A percentile compares a stretch with the other conserved stretches of the same genome.
Evolutionary conservation across 2,329 filamentous ascomycete species (phyloP).

Genomic region (Ceratocystis eucalypticola): DNA sequence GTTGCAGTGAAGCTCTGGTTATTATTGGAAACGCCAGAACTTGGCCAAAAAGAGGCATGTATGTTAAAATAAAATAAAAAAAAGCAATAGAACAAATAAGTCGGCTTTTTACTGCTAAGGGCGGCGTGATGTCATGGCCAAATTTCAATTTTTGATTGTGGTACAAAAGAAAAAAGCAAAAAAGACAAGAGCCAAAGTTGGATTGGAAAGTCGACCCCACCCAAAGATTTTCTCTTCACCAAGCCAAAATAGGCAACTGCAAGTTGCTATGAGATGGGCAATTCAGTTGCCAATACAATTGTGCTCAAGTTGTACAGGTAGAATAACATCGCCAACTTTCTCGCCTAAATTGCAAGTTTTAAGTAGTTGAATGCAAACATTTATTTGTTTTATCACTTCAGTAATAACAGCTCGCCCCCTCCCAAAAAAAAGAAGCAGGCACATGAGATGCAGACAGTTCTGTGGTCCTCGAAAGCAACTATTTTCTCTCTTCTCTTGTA

Average conservation of each 20-base stretch:
- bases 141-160: conserved; percentile 13
- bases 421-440: no score
- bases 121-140: not conserved
- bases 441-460: no score
- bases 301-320: not conserved
- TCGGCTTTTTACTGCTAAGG: not conserved
- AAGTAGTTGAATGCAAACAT: not conserved
- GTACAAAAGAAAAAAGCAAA: conserved; percentile 8
- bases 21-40: not conserved
- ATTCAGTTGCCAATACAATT: not conserved
- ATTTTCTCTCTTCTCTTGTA: no score
- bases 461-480: no score
- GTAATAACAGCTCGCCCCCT: no score
- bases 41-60: not conserved
- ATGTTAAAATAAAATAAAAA: not conserved
- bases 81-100: not conserved
- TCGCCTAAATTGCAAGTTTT: not conserved
- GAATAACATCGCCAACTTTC: not conserved
- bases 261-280: not conserved
- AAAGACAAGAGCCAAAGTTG: not conserved
- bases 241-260: not conserved
- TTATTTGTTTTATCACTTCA: not conserved
- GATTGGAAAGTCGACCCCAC: not conserved
- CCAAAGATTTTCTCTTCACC: conserved; percentile 4
- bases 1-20: not conserved